These are phyloP conservation scores for Colletotrichum acutatum DNA, from an alignment of 2,329 filamentous ascomycete genomes.

Conservation along the genomic window DNA sequence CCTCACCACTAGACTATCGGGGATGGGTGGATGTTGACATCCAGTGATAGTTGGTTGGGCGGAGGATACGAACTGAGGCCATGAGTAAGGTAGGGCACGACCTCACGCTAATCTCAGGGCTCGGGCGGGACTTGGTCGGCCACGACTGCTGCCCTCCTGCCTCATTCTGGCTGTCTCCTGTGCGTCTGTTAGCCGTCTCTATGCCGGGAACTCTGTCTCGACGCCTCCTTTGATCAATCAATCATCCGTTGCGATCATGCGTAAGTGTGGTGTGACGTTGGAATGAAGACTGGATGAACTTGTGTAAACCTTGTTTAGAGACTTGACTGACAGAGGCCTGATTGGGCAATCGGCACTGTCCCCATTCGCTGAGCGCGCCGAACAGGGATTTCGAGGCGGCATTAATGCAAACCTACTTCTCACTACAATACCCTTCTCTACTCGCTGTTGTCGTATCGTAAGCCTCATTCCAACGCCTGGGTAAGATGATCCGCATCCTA, in stretches of 20 bases:
- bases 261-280: not conserved
- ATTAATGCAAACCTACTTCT: not conserved
- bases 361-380: not conserved
- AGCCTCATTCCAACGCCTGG: not conserved
- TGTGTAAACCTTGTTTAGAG: not conserved
- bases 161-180: too few species aligned
- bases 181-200: too few species aligned
- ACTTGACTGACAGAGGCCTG: too few species aligned
- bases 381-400: not conserved
- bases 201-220: too few species aligned
- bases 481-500: not conserved
- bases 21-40: not conserved
- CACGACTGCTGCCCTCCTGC: too few species aligned
- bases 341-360: not conserved
- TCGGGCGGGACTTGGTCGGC: too few species aligned
- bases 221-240: too few species aligned
- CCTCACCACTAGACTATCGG: conserved; percentile 32
- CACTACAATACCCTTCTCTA: not conserved
- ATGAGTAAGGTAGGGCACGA: not conserved
- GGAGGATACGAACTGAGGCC: fast-evolving
- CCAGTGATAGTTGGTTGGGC: not conserved
- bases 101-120: too few species aligned
- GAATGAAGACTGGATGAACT: not conserved
- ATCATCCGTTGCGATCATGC: too few species aligned
- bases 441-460: not conserved